Conservation (phyloP, 2,329 filamentous ascomycete species). For the Nectriaceae sp. region DNA sequence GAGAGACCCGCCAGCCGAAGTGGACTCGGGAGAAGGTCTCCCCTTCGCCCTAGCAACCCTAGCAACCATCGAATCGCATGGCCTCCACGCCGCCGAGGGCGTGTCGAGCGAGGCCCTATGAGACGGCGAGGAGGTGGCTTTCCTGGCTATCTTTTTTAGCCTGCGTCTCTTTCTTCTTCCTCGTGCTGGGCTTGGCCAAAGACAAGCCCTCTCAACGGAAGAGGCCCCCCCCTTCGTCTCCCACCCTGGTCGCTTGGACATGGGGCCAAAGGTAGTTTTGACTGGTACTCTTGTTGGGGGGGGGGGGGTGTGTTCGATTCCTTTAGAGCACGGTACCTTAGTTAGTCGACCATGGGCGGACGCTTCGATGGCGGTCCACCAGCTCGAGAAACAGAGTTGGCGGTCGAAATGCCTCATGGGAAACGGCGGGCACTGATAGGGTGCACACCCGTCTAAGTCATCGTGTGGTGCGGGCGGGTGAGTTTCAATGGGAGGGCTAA, state of each 20-base stretch:
- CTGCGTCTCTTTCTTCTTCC: conserved; percentile 19
- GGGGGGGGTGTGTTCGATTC: background rate
- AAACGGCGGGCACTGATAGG: conserved; percentile 11
- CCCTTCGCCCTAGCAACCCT: too few relatives aligned
- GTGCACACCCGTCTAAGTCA: conserved; percentile 10
- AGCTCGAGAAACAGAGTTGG: conserved; percentile 12
- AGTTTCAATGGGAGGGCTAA: background rate
- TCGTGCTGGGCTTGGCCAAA: background rate
- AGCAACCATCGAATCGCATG: conserved; percentile 26
- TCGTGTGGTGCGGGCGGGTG: background rate
- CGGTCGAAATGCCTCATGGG: conserved; percentile 20
- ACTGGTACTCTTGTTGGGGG: background rate
- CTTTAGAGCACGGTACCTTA: background rate
- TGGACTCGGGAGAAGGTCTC: conserved; percentile 24
- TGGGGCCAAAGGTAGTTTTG: background rate
- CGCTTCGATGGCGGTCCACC: conserved; percentile 8
- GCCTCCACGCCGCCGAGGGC: conserved; percentile 16
- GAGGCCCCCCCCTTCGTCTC: background rate
- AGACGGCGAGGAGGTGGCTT: conserved; percentile 24
- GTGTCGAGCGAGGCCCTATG: conserved; percentile 23
- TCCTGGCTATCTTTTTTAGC: conserved; percentile 21
- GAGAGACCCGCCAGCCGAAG: conserved; percentile 26
- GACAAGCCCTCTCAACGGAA: background rate
- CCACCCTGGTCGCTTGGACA: conserved; percentile 4
- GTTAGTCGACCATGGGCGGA: background rate